These are phyloP conservation scores for Wickerhamiella infanticola DNA, from an alignment of 1,139 yeast species.

Conservation along the genomic window DNA sequence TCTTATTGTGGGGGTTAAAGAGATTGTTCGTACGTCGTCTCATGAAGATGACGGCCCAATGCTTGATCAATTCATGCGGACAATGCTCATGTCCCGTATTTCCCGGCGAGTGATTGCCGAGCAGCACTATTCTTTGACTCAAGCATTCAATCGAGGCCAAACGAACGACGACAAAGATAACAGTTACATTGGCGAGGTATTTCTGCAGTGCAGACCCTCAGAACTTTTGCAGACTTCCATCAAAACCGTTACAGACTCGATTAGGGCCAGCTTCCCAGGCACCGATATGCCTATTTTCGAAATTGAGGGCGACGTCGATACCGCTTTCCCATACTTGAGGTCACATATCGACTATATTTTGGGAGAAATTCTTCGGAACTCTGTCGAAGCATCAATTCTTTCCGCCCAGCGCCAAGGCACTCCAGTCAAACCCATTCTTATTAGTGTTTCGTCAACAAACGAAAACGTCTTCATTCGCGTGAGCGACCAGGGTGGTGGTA, in stretches of 20 bases:
- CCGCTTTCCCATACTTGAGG: constrained; percentile 66
- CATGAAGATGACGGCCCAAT: constrained; percentile 37
- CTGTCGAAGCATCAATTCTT: constrained; percentile 47
- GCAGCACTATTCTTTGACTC: constrained; percentile 69
- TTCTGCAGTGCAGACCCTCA: constrained; percentile 61
- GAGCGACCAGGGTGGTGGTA: constrained; percentile 86
- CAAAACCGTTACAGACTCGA: constrained; percentile 16
- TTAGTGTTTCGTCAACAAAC: constrained; percentile 52
- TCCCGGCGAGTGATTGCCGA: constrained; percentile 82
- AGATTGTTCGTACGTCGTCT: constrained; percentile 43
- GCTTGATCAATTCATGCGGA: constrained; percentile 58
- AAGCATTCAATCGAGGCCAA: constrained; percentile 32
- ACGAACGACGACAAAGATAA: constrained; percentile 29
- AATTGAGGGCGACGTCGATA: constrained; percentile 46
- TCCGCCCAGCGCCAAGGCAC: constrained; percentile 25
- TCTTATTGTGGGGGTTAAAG: constrained; percentile 84
- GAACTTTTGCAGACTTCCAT: constrained; percentile 43
- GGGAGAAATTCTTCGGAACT: constrained; percentile 75
- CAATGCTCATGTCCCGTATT: constrained; percentile 68
- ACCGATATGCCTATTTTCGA: constrained; percentile 53
- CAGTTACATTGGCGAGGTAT: constrained; percentile 74
- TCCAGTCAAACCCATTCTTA: constrained; percentile 50
- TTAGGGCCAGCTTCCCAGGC: constrained; percentile 32
- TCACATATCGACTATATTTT: constrained; percentile 74
- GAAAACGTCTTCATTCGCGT: constrained; percentile 60